Percentiles rank a stretch among this genome's conserved stretches.
phyloP scores from a whole-genome alignment of 1,139 yeast species.

The Pichia sp. region DNA sequence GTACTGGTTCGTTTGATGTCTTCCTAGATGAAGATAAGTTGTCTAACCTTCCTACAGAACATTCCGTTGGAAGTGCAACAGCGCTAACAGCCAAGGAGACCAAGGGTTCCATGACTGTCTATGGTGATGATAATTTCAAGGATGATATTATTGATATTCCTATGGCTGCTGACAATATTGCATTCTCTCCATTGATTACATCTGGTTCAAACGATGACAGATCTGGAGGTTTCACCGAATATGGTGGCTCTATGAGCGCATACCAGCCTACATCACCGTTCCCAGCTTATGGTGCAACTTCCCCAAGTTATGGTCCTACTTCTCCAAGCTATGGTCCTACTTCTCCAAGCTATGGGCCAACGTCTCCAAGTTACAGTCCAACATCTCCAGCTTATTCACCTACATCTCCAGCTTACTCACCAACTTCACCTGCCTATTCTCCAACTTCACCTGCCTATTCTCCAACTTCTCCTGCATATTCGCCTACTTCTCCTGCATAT shows the following conservation, averaged over 20 bases:
- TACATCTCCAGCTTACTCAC: constrained; percentile 55
- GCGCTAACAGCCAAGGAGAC: constrained; percentile 32
- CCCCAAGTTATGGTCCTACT: constrained; percentile 51
- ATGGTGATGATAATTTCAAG: constrained; percentile 69
- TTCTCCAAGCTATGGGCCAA: constrained; percentile 43
- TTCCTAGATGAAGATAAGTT: constrained; percentile 90
- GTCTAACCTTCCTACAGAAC: constrained; percentile 57
- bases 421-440: constrained; percentile 65
- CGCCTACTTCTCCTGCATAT: constrained; percentile 62
- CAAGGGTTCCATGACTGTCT: constrained; percentile 95
- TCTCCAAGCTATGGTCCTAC: constrained; percentile 52
- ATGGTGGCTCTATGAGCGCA: constrained; percentile 58
- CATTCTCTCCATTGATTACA: constrained; percentile 91
- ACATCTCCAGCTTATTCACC: constrained; percentile 59
- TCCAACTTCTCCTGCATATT: constrained; percentile 68
- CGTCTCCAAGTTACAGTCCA: constrained; percentile 52
- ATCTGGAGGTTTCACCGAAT: constrained; percentile 86
- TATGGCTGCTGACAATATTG: constrained; percentile 74
- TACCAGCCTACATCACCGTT: constrained; percentile 61
- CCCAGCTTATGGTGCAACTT: constrained; percentile 54
- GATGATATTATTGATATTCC: constrained; percentile 74
- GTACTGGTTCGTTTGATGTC: constrained; percentile 97
- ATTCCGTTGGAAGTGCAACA: constrained; percentile 33
- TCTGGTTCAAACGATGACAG: constrained; percentile 67
- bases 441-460: constrained; percentile 71